Conservation (phyloP, 148 eudicot species). For the Amaranthus cruentus region DNA sequence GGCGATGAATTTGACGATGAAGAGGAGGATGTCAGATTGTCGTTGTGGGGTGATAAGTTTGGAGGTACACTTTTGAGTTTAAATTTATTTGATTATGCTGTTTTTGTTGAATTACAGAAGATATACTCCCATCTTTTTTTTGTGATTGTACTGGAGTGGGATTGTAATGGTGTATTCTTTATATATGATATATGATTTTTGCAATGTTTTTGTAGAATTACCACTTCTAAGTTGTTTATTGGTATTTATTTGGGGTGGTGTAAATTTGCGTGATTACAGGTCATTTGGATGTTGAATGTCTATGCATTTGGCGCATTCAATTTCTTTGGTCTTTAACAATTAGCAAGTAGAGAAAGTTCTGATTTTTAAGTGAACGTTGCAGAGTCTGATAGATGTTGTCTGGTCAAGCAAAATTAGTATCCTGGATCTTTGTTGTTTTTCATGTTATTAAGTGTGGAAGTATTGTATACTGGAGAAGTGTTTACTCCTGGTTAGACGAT, state of each 20-base stretch:
- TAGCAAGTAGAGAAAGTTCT: not conserved
- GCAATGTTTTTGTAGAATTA: no score
- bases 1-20: conserved; percentile 86
- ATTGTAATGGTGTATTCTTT: no score
- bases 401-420: not conserved
- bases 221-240: no score
- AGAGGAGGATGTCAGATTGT: conserved; percentile 58
- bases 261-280: no score
- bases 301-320: not conserved
- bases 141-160: no score
- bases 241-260: no score
- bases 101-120: no score
- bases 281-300: not conserved
- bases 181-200: no score
- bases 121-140: no score
- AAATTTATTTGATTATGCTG: not conserved
- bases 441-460: not conserved
- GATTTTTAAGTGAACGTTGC: not conserved
- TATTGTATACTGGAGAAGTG: not conserved
- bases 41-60: conserved; percentile 60
- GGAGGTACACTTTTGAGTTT: conserved; percentile 44
- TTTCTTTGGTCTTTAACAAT: not conserved
- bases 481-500: not conserved
- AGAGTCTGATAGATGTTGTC: not conserved
- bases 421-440: not conserved